A percentile compares a stretch with the other conserved stretches of the same genome.
phyloP scores from a whole-genome alignment of 1,139 yeast genomes.

The Lodderomyces theae region DNA sequence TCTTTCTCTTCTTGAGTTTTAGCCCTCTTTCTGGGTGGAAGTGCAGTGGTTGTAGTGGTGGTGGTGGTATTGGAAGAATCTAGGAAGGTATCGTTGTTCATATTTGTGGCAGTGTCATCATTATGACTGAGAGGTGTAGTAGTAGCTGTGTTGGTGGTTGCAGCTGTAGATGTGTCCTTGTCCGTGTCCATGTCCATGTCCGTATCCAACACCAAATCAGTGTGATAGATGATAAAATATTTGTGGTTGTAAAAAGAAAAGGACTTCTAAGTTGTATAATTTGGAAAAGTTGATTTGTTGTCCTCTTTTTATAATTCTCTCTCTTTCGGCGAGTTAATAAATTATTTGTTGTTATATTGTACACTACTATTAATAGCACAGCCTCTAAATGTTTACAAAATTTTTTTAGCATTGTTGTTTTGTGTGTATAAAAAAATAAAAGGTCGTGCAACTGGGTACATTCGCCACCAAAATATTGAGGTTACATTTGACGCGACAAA shows the following conservation, averaged over 20 bases:
- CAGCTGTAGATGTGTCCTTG: too few species aligned
- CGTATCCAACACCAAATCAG: too few species aligned
- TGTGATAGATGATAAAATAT: too few species aligned
- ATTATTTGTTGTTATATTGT: background rate
- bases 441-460: too few species aligned
- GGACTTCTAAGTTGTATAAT: background rate
- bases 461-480: too few species aligned
- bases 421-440: too few species aligned
- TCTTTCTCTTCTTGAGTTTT: constrained; percentile 96
- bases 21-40: constrained; percentile 96
- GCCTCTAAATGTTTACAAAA: background rate
- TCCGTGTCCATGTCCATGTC: too few species aligned
- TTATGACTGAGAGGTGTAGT: background rate
- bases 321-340: background rate
- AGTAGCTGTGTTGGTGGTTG: background rate
- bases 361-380: background rate
- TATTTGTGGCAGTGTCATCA: background rate
- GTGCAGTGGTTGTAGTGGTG: constrained; percentile 34
- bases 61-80: constrained; percentile 5
- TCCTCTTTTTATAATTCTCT: constrained; percentile 7
- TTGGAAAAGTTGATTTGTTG: constrained; percentile 9
- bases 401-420: too few species aligned
- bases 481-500: too few species aligned
- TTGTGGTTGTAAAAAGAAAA: background rate
- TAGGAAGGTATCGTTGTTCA: background rate